These are phyloP conservation scores for Zygosaccharomyces sapae DNA, from an alignment of 1,139 yeast genomes.

Conservation along the genomic window DNA sequence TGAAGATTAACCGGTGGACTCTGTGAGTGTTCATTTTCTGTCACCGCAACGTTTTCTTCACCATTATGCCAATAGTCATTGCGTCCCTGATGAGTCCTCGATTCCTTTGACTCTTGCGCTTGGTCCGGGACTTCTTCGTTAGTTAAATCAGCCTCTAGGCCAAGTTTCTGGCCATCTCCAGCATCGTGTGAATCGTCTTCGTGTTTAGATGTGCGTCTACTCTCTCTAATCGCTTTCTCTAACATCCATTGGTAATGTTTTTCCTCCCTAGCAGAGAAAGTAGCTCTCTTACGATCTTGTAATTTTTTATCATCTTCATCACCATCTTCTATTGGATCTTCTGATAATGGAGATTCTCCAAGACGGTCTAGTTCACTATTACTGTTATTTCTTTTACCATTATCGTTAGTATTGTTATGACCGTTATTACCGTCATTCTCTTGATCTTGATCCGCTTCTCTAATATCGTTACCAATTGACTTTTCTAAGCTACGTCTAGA, in stretches of 20 bases:
- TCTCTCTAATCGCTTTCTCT: conserved; percentile 39
- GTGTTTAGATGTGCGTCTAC: conserved; percentile 33
- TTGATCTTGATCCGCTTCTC: conserved; percentile 12
- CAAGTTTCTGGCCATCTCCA: conserved; percentile 13
- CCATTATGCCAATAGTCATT: neutral
- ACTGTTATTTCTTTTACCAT: conserved; percentile 7
- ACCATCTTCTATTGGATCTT: neutral
- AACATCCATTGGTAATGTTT: conserved; percentile 39
- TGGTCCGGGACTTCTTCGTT: neutral
- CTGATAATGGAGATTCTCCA: neutral
- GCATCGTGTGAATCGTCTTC: conserved; percentile 12
- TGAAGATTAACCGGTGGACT: neutral
- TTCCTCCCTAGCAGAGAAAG: conserved; percentile 39
- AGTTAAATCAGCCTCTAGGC: conserved; percentile 21
- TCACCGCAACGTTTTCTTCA: neutral
- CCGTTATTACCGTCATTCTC: neutral
- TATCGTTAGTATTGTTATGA: neutral
- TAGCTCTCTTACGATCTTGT: conserved; percentile 34
- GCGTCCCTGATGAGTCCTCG: neutral
- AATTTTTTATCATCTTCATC: conserved; percentile 16
- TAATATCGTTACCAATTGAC: neutral
- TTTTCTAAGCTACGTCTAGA: neutral
- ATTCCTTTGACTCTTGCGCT: neutral
- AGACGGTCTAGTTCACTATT: neutral
- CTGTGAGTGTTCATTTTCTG: neutral